Evolutionary conservation across 495 filamentous ascomycete genomes (phyloP).

Genomic region (Tuber aestivum): DNA sequence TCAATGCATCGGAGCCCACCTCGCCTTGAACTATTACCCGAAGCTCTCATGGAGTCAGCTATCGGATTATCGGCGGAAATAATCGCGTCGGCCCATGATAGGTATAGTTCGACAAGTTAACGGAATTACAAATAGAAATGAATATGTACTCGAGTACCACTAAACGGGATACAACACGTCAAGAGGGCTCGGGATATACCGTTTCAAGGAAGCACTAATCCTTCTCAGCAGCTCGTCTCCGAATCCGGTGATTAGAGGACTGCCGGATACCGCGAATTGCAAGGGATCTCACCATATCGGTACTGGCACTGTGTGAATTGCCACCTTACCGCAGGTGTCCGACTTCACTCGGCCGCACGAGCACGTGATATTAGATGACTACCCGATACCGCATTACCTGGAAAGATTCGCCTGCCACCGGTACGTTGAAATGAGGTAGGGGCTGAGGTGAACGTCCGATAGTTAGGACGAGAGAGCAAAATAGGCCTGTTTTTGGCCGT

Average conservation of each 20-base stretch:
- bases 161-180: not conserved
- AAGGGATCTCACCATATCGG: not conserved
- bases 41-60: not conserved
- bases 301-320: not conserved
- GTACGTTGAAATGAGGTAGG: not conserved
- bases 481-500: not conserved
- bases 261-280: not conserved
- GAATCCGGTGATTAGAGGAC: not conserved
- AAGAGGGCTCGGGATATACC: not conserved
- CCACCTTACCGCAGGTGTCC: no score
- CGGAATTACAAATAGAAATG: not conserved
- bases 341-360: no score
- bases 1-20: not conserved
- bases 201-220: not conserved
- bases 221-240: not conserved
- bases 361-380: not conserved
- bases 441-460: not conserved
- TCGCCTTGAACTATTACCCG: not conserved
- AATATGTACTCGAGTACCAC: no score
- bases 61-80: not conserved
- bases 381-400: not conserved
- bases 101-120: not conserved
- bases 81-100: no score
- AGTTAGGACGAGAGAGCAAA: not conserved
- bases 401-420: not conserved